phyloP scores from a whole-genome alignment of 2,329 filamentous ascomycete species.

The Botrytis medusae region DNA sequence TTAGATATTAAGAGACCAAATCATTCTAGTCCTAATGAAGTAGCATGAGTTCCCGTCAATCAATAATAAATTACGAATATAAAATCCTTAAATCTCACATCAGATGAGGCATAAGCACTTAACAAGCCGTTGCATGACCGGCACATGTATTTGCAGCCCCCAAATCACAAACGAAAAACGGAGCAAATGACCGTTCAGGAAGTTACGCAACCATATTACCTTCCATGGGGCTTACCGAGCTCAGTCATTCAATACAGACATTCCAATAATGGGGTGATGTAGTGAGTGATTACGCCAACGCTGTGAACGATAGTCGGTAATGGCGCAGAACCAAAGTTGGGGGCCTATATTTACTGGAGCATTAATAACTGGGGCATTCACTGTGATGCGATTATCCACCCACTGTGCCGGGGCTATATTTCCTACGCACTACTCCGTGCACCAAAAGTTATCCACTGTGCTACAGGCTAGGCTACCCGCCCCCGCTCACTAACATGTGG shows the following conservation, averaged over 20 bases:
- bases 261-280: neutral
- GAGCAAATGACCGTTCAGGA: neutral
- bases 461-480: neutral
- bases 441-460: neutral
- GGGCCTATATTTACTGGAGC: neutral
- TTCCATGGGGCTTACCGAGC: neutral
- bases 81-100: neutral
- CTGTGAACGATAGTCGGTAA: neutral
- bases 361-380: neutral
- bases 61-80: neutral
- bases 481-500: neutral
- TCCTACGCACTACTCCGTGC: neutral
- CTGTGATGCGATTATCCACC: neutral
- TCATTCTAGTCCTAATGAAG: neutral
- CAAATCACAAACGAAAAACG: neutral
- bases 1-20: neutral
- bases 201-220: neutral
- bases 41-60: neutral
- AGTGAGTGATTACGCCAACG: neutral
- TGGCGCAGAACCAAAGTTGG: conserved; percentile 2
- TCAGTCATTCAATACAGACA: neutral
- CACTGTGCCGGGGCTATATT: neutral
- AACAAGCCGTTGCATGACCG: neutral
- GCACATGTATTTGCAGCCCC: neutral
- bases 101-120: neutral